These are phyloP conservation scores for Phytophthora cryptogea DNA, from an alignment of 352 stramenopile species.

Conservation along the genomic window DNA sequence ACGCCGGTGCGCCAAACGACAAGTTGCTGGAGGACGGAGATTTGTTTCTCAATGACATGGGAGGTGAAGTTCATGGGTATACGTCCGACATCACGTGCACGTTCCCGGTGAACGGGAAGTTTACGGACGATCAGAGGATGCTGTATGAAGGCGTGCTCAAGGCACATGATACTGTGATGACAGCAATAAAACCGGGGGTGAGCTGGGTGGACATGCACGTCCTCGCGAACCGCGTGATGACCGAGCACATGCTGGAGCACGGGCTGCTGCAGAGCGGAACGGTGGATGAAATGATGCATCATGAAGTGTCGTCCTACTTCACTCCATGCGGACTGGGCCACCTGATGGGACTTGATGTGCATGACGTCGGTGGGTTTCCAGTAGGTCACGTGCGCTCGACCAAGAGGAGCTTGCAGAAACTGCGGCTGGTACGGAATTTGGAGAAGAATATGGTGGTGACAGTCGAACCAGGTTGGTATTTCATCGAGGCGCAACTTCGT, in stretches of 20 bases:
- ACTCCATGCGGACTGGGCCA: constrained; percentile 99
- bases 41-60: constrained; percentile 98
- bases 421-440: constrained; percentile 92
- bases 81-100: constrained; percentile 97
- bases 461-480: constrained; percentile 99
- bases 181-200: constrained; percentile 94
- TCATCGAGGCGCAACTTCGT: constrained; percentile 97
- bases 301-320: constrained; percentile 97
- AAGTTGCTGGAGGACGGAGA: constrained; percentile 89
- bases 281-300: constrained; percentile 95
- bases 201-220: constrained; percentile 96
- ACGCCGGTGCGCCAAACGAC: constrained; percentile 93
- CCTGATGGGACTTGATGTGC: constrained; percentile 98
- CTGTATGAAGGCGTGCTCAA: constrained; percentile 97
- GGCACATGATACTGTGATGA: constrained; percentile 93
- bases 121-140: constrained; percentile 92
- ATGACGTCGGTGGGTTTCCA: constrained; percentile 96
- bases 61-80: constrained; percentile 96
- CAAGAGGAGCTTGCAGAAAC: constrained; percentile 76
- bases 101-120: constrained; percentile 94
- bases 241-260: constrained; percentile 76
- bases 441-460: constrained; percentile 96
- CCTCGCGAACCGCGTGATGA: constrained; percentile 93
- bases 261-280: constrained; percentile 91
- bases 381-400: constrained; percentile 57